Base-by-base conservation (phyloP, 495 filamentous ascomycete species). In the Rhypophila decipiens region DNA sequence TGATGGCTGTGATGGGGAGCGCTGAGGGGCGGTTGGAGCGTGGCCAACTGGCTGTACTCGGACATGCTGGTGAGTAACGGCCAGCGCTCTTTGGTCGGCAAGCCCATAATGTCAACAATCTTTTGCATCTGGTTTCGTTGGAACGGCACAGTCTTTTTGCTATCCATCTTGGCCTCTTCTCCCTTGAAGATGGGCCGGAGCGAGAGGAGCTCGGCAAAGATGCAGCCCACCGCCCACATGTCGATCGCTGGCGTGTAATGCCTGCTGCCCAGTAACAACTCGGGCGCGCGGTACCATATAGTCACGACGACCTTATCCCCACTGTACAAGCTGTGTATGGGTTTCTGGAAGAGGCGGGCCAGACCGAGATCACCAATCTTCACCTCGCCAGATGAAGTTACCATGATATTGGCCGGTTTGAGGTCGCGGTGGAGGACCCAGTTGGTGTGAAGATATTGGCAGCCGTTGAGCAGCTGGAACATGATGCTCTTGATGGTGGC, bases 231-330 rank as follows among this genome's bases (percentile, higher is more conserved):
- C 12, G 93, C 94, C 93, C 93, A 98, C 62, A 96, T 79, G 61
- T 98, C 93, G 46, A 98, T 86, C 15, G 93, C 94, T 0, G 93
- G 89, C 1, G 93, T 98, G 61, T 98, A 98, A 61, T 98, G 93
- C 19, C 86, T 76, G 44, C 81, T 87, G 10, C 93, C 93, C 17
- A 98, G 80, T 0, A 98, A 80, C 8, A 98, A 73, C 65, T 98
- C 93, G 0, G 93, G 93, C 0, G 93, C 94, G 19, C 93, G 89
- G 55, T 99, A 99, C 93, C 93, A 99, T 49, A 99, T 99, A 0
- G 93, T 99, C 11, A 99, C 93, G 35, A 99, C 93, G 1, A 99
- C 93, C 62, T 99, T 99, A 61, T 99, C 93, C 43, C 94, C 93
- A 31, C 77, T 85, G 72, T 87, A 99, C 4, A 99, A 79, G 0